Base-by-base conservation (phyloP, 192 early-diverging fungal genomes). In the Coemansia reversa region DNA sequence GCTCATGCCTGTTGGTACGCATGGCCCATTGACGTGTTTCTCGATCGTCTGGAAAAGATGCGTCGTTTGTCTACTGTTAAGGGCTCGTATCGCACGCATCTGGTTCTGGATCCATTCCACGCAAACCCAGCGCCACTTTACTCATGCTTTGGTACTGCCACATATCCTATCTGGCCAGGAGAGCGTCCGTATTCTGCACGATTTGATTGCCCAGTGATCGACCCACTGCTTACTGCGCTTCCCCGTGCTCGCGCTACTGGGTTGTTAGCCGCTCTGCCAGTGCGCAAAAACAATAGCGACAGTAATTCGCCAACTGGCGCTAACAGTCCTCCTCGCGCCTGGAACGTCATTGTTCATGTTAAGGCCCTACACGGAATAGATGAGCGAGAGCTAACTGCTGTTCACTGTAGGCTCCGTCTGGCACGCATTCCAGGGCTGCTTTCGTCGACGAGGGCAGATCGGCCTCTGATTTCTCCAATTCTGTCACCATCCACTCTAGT, bases 11-110 rank as follows among this genome's bases (percentile, higher is more conserved):
- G 73, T 54, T 78, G 86, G 66, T 84, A 84, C 48, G 72, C 85
- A 9, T 93, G 91, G 92, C 83, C 90, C 4, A 64, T 91, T 14
- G 74, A 74, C 2, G 78, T 76, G 47, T 84, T 93, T 7, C 72
- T 72, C 32, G 59, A 65, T 18, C 79, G 86, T n/a, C 65, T 94
- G 8, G 72, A 84, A 30, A 81, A 84, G 12, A 93, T 94, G 92
- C 86, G 87, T 2, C 62, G 83, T 23, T 67, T 90, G 49, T 87
- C 89, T 60, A 58, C 74, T 3, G 74, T 76, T 20, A 73, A 67
- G 62, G 69, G 69, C 23, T 69, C 67, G 18, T 79, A 69, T 27
- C 63, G 72, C 48, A 73, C 66, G 1, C 81, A 73, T 24, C 58
- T 76, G 56, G 66, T 63, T 24, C 61, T 75, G 33, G 73, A 70